These are phyloP conservation scores for Ophiostoma montium DNA, from an alignment of 2,329 filamentous ascomycete genomes.

Conservation along the genomic window DNA sequence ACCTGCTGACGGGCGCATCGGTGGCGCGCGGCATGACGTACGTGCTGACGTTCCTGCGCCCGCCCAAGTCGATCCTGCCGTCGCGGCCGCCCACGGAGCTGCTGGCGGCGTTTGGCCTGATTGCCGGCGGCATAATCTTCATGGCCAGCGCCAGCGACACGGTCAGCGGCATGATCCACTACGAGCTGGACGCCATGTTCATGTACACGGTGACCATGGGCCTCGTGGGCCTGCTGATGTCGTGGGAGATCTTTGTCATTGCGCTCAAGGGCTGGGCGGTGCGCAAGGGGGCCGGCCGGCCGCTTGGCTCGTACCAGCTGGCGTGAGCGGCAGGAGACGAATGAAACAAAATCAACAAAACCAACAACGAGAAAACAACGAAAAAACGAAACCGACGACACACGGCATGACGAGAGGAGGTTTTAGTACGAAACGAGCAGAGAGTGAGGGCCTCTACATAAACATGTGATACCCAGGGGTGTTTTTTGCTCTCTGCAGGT, in stretches of 20 bases:
- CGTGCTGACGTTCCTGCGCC: constrained; percentile 61
- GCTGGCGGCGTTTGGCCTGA: constrained; percentile 73
- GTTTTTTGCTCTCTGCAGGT: not conserved
- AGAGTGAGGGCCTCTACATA: not conserved
- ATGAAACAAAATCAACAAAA: no score
- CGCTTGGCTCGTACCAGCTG: constrained; percentile 11
- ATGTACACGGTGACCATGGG: constrained; percentile 82
- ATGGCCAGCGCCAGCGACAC: constrained; percentile 78
- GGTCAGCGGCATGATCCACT: constrained; percentile 59
- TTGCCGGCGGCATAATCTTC: constrained; percentile 78
- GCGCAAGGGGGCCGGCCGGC: constrained; percentile 26
- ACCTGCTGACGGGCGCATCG: constrained; percentile 66
- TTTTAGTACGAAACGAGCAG: not conserved
- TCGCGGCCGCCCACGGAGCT: constrained; percentile 82
- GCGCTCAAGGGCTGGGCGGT: constrained; percentile 81
- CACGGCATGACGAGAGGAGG: not conserved
- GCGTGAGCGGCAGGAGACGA: constrained; percentile 1
- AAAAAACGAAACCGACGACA: no score
- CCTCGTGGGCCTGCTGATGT: constrained; percentile 68
- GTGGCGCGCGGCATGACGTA: constrained; percentile 70
- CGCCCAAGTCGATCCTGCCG: constrained; percentile 66
- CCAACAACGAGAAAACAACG: no score
- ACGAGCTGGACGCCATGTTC: constrained; percentile 80
- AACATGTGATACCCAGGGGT: constrained; percentile 1
- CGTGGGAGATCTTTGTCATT: constrained; percentile 64